These are phyloP conservation scores for Phytophthora tentaculata DNA, from an alignment of 352 stramenopile genomes.

Conservation along the genomic window DNA sequence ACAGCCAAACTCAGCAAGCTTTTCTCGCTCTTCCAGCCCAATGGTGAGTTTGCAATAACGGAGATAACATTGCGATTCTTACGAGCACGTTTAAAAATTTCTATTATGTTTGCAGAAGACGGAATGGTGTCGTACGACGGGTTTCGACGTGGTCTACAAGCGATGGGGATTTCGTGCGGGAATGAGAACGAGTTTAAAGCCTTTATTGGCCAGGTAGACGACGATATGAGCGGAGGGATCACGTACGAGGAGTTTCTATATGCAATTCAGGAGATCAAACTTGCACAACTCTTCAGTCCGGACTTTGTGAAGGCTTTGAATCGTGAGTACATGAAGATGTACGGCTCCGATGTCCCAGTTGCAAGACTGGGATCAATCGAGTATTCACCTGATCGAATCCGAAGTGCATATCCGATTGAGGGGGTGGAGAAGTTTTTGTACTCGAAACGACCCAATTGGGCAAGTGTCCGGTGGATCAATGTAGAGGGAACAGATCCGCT, in stretches of 20 bases:
- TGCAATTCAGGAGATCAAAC: conserved; percentile 90
- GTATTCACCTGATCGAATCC: conserved; percentile 79
- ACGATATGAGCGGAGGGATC: conserved; percentile 85
- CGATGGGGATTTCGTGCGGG: conserved; percentile 77
- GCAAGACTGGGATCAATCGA: conserved; percentile 69
- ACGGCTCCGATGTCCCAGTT: conserved; percentile 20
- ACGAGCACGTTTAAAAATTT: conserved; percentile 5
- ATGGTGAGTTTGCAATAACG: conserved; percentile 39
- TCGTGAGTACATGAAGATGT: conserved; percentile 28
- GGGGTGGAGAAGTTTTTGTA: conserved; percentile 87
- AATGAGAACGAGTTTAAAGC: conserved; percentile 67
- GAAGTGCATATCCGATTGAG: conserved; percentile 73
- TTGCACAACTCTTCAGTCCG: conserved; percentile 83
- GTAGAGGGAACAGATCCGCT: conserved; percentile 70
- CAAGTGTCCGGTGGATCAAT: conserved; percentile 85
- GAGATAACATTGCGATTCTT: background rate
- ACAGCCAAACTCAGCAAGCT: conserved; percentile 72
- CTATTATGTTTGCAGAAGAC: conserved; percentile 30
- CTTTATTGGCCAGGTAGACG: conserved; percentile 83
- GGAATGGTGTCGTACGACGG: conserved; percentile 79
- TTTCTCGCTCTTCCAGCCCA: conserved; percentile 69
- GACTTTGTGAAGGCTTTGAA: conserved; percentile 52
- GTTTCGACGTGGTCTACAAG: conserved; percentile 71
- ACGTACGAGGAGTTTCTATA: conserved; percentile 88
- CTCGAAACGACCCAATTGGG: conserved; percentile 76